phyloP scores from a whole-genome alignment of 805 yeast genomes.

The Pichia ethanolica region DNA sequence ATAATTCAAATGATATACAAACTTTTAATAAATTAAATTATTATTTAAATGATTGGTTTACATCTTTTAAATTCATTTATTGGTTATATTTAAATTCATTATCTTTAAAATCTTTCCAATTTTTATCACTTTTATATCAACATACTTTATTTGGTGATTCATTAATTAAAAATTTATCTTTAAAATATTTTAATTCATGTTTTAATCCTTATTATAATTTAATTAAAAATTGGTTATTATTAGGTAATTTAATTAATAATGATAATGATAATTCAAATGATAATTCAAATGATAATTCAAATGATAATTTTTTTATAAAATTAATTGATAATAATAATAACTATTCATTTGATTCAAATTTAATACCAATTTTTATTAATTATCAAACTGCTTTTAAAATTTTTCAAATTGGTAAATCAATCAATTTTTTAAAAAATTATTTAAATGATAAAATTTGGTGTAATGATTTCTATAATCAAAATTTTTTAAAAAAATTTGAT shows the following conservation, averaged over 20 bases:
- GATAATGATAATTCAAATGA: conserved; percentile 22
- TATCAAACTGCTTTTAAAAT: conserved; percentile 36
- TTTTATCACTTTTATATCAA: conserved; percentile 45
- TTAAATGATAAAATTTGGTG: conserved; percentile 5
- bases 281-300: conserved; percentile 28
- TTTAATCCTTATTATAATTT: conserved; percentile 55
- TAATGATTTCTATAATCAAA: conserved; percentile 4
- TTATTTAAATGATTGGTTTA: conserved; percentile 42
- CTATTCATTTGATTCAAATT: conserved; percentile 9
- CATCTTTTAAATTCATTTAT: conserved; percentile 51
- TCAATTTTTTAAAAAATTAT: conserved; percentile 32
- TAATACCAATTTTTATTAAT: conserved; percentile 41
- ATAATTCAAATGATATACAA: background rate
- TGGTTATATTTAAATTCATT: conserved; percentile 33
- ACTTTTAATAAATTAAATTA: conserved; percentile 11
- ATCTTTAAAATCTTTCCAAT: conserved; percentile 36
- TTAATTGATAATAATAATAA: background rate
- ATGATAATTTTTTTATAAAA: conserved; percentile 54
- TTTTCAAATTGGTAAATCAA: conserved; percentile 64
- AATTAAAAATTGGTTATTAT: conserved; percentile 57
- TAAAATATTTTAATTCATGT: conserved; percentile 36
- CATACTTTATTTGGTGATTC: conserved; percentile 60
- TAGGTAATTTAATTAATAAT: conserved; percentile 44
- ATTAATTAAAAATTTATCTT: conserved; percentile 37
- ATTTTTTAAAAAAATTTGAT: conserved; percentile 24